phyloP scores from a whole-genome alignment of 331 rosid species.

The Quercus phellos region DNA sequence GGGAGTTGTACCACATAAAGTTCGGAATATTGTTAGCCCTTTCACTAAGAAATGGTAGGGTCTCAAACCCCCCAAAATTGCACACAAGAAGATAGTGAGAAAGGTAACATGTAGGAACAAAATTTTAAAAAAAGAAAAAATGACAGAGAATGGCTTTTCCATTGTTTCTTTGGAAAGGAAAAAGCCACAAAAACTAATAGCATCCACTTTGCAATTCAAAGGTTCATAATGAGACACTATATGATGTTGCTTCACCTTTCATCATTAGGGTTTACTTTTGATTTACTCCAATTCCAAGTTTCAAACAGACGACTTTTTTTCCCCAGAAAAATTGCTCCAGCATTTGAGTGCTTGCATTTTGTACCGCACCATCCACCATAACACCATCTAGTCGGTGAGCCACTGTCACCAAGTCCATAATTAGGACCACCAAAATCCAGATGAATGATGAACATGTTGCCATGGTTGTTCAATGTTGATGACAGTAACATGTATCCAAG shows the following conservation, averaged over 20 bases:
- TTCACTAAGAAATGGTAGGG: conserved; percentile 88
- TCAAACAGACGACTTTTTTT: conserved; percentile 27
- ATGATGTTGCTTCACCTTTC: conserved; percentile 66
- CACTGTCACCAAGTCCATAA: background rate
- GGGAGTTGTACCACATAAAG: background rate
- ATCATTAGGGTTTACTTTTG: conserved; percentile 43
- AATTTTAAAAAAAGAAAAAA: background rate
- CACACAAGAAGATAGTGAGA: conserved; percentile 40
- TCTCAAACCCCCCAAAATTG: conserved; percentile 37
- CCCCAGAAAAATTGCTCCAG: background rate
- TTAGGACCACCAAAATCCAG: conserved; percentile 1
- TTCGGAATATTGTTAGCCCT: conserved; percentile 43
- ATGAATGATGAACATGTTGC: background rate
- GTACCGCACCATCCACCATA: background rate
- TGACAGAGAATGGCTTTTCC: conserved; percentile 21
- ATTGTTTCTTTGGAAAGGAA: conserved; percentile 26
- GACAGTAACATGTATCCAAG: background rate
- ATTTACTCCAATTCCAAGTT: conserved; percentile 42
- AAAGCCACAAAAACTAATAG: conserved; percentile 23
- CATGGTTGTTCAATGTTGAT: background rate
- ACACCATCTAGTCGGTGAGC: background rate
- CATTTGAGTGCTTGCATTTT: background rate
- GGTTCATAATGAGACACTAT: conserved; percentile 52
- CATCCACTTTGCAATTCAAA: conserved; percentile 34
- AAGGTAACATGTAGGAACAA: conserved; percentile 23